A percentile compares a stretch with the other conserved stretches of the same genome.
phyloP scores from a whole-genome alignment of 1,284 basidiomycete genomes.

The Meira miltonrushii region DNA sequence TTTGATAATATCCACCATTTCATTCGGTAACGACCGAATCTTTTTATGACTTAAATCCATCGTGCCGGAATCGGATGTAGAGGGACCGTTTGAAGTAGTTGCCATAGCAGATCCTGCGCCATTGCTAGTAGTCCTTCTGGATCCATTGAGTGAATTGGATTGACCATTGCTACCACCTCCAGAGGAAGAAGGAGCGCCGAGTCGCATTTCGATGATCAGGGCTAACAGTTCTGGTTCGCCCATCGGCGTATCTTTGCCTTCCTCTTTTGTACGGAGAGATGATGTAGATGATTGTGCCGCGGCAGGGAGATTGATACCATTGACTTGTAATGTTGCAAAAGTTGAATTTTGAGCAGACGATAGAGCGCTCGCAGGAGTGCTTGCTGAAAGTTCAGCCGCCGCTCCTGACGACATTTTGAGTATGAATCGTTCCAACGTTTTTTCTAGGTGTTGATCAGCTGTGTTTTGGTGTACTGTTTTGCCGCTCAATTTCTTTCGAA shows the following conservation, averaged over 20 bases:
- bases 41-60: slow-evolving; percentile 38
- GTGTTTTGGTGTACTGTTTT: no score
- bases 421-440: no score
- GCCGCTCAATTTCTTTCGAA: no score
- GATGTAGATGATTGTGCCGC: not conserved
- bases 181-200: not conserved
- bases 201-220: slow-evolving; percentile 26
- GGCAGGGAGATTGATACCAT: not conserved
- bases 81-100: not conserved
- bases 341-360: no score
- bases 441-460: no score
- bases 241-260: slow-evolving; percentile 5
- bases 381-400: no score
- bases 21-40: slow-evolving; percentile 28
- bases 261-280: not conserved
- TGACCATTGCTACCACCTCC: slow-evolving; percentile 1
- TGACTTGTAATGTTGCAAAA: no score
- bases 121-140: not conserved
- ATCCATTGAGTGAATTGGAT: not conserved
- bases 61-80: slow-evolving; percentile 21
- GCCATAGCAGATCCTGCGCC: not conserved
- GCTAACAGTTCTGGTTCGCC: slow-evolving; percentile 31
- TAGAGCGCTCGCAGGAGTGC: no score
- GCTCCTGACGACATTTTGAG: no score
- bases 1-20: slow-evolving; percentile 30